Percentiles rank a stretch among this genome's conserved stretches.
Conservation (phyloP, 306 rosid genomes). For the Betula pendula region DNA sequence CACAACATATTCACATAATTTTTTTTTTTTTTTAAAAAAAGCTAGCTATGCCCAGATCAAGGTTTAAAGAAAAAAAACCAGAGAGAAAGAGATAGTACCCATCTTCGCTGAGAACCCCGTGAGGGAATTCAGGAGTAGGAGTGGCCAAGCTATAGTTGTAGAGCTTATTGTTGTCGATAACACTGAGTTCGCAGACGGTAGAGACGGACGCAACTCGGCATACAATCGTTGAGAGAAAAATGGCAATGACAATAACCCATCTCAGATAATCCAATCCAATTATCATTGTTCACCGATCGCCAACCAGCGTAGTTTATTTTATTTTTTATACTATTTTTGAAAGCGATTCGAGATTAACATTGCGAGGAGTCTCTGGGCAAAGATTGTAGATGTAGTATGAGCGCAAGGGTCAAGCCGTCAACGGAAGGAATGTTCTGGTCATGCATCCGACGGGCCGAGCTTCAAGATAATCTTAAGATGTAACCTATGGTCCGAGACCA, state of each 20-base stretch:
- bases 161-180: slow-evolving; percentile 46
- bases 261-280: slow-evolving; percentile 17
- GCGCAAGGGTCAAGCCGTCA: neutral
- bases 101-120: slow-evolving; percentile 92
- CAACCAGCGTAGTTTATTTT: neutral
- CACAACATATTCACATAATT: neutral
- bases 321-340: neutral
- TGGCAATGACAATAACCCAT: slow-evolving; percentile 17
- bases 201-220: slow-evolving; percentile 30
- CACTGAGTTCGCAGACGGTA: slow-evolving; percentile 53
- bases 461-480: too few species aligned
- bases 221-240: slow-evolving; percentile 41
- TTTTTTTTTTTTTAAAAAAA: too few species aligned
- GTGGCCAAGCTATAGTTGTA: slow-evolving; percentile 73
- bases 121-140: slow-evolving; percentile 68
- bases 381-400: neutral
- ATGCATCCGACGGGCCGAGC: too few species aligned
- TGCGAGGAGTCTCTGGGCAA: neutral
- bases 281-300: slow-evolving; percentile 36
- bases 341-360: neutral
- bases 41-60: slow-evolving; percentile 24
- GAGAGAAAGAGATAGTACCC: slow-evolving; percentile 47
- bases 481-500: too few species aligned
- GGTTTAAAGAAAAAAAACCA: neutral
- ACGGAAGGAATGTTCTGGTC: too few species aligned